A percentile compares a stretch with the other conserved stretches of the same genome.
Conservation (phyloP, 805 yeast species). For the Priceomyces castillae region DNA sequence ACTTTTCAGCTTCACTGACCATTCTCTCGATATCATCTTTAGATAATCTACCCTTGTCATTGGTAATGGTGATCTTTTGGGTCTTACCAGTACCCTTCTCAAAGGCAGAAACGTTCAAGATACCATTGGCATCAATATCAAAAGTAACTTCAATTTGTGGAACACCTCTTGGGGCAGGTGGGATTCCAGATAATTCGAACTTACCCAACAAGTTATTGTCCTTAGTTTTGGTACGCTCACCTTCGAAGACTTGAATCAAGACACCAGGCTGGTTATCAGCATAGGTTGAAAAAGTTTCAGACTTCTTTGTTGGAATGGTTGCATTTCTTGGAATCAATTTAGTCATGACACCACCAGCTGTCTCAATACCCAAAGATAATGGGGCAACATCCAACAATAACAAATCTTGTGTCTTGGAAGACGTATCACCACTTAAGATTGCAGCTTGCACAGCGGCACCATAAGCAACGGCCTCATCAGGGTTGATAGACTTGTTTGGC, state of each 20-base stretch:
- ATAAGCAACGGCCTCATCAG: constrained; percentile 98
- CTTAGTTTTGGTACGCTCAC: constrained; percentile 95
- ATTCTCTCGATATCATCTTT: constrained; percentile 97
- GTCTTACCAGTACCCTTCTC: constrained; percentile 99
- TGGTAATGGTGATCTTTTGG: constrained; percentile 95
- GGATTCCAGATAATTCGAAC: constrained; percentile 93
- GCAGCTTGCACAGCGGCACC: constrained; percentile 99
- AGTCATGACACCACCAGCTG: constrained; percentile 99
- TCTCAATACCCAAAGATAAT: constrained; percentile 94
- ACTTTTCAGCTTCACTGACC: constrained; percentile 98
- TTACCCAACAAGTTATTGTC: constrained; percentile 97
- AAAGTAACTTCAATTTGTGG: constrained; percentile 98
- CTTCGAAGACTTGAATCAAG: constrained; percentile 93
- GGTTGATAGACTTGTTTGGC: constrained; percentile 94
- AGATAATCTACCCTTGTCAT: constrained; percentile 97
- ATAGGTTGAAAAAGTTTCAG: constrained; percentile 93
- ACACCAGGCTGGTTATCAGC: constrained; percentile 99
- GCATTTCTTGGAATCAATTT: constrained; percentile 98
- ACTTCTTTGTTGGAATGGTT: constrained; percentile 95
- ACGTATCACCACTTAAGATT: constrained; percentile 91
- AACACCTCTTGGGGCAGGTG: constrained; percentile 98
- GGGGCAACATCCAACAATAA: constrained; percentile 96
- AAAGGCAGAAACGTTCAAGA: constrained; percentile 90
- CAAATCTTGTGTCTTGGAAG: constrained; percentile 94
- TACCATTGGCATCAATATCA: constrained; percentile 96